A percentile compares a stretch with the other conserved stretches of the same genome.
Conservation (phyloP, 352 stramenopile species). For the Saprolegnia diclina region DNA sequence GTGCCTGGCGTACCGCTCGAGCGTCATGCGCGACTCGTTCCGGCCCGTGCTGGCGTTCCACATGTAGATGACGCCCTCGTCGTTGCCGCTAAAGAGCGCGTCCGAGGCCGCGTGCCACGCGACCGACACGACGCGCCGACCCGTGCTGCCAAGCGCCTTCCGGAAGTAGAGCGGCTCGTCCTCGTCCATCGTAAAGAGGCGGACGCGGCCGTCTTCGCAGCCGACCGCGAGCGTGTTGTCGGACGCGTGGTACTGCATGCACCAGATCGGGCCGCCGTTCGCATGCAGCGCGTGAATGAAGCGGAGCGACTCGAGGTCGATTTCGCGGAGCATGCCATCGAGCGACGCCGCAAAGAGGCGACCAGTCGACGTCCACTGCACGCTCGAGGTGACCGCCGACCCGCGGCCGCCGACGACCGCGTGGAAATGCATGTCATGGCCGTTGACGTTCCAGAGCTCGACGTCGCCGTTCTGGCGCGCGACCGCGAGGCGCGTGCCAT, state of each 20-base stretch:
- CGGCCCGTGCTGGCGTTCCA: conserved; percentile 73
- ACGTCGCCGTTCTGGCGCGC: conserved; percentile 74
- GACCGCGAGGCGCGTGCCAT: conserved; percentile 58
- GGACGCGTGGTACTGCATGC: conserved; percentile 64
- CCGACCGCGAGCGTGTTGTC: conserved; percentile 68
- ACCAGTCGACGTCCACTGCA: conserved; percentile 45
- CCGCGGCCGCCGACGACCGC: conserved; percentile 59
- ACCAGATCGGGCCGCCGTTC: conserved; percentile 86
- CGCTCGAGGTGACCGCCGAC: conserved; percentile 61
- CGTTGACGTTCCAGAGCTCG: conserved; percentile 60
- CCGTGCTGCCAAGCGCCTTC: conserved; percentile 75
- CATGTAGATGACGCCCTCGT: conserved; percentile 83
- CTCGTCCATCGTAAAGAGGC: conserved; percentile 74
- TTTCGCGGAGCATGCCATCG: conserved; percentile 72
- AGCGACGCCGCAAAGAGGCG: conserved; percentile 67
- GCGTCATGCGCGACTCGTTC: conserved; percentile 79
- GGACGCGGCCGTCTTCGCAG: conserved; percentile 87
- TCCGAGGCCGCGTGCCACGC: conserved; percentile 67
- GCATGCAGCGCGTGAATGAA: conserved; percentile 80
- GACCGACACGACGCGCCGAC: conserved; percentile 71
- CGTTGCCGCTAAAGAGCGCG: conserved; percentile 79
- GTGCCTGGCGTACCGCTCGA: conserved; percentile 60
- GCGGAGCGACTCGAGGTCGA: conserved; percentile 62
- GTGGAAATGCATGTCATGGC: conserved; percentile 63
- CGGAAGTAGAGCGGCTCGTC: conserved; percentile 70